Evolutionary conservation across 495 filamentous ascomycete species (phyloP), one percentile per base, ranked within the genome.

Genomic region (Penicillium simplicissimum): DNA sequence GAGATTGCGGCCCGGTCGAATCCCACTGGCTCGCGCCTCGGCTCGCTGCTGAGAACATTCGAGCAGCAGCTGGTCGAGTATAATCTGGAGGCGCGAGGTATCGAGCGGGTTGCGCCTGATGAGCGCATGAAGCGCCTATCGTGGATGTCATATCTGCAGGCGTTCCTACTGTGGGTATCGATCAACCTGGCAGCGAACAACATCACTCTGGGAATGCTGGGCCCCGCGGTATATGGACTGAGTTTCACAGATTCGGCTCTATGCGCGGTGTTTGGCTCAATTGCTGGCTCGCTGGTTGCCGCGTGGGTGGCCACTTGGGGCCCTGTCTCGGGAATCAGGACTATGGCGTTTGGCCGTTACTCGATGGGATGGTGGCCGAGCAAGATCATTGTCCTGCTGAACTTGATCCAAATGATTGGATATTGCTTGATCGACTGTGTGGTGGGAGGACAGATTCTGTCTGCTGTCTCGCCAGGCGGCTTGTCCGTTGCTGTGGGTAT

Each of bases 331-430:
- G 90, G 90, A 7, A 88, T 90, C 67, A 76, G 90, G 14, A 91
- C 89, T 59, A 80, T 90, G 85, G 84, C 89, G 10, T 85, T 91
- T 60, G 80, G 86, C 17, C 81, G 89, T 14, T 93, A 87, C 73
- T 82, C 85, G 25, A 91, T 92, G 84, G 90, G 90, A 34, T 92
- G 88, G 85, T 92, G 87, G 86, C 90, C 90, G 1, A 85, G 84
- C 64, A 92, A 91, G 73, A 72, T 92, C 8, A 81, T 90, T 37
- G 88, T 90, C 14, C 58, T 91, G 17, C 75, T 93, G 55, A 90
- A 92, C 62, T 74, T 92, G 15, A 82, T 92, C 42, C 81, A 90
- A 55, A 82, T 91, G 71, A 75, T 91, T 25, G 90, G 90, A 11
- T 93, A 92, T 61, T 79, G 82, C 51, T 71, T 91, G 73, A 85